Conservation (phyloP, 805 yeast species). For the Saturnispora kantuleensis region DNA sequence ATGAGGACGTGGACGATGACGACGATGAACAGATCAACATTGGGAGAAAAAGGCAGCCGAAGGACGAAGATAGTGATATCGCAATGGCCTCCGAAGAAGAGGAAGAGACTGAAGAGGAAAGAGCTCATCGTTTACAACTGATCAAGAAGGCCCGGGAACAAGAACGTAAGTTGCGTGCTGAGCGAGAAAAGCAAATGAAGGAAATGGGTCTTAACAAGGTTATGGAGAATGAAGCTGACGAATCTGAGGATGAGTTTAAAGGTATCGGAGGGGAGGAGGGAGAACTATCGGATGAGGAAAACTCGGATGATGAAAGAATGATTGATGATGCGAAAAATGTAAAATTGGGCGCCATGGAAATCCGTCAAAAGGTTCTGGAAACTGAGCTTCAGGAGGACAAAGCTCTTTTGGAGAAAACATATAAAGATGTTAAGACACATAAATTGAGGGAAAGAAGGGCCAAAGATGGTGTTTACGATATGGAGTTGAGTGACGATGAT, state of each 20-base stretch:
- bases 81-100: slow-evolving; percentile 6
- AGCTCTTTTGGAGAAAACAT: slow-evolving; percentile 52
- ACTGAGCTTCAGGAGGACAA: slow-evolving; percentile 56
- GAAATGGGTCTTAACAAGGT: slow-evolving; percentile 48
- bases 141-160: slow-evolving; percentile 19
- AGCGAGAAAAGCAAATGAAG: slow-evolving; percentile 42
- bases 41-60: slow-evolving; percentile 8
- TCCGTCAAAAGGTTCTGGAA: slow-evolving; percentile 47
- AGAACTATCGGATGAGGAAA: slow-evolving; percentile 45
- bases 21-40: slow-evolving; percentile 17
- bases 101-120: slow-evolving; percentile 31
- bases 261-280: slow-evolving; percentile 73
- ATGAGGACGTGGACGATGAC: slow-evolving; percentile 14
- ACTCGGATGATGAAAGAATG: slow-evolving; percentile 72
- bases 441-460: slow-evolving; percentile 51
- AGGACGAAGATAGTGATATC: slow-evolving; percentile 19
- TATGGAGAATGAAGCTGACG: slow-evolving; percentile 77
- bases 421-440: slow-evolving; percentile 65
- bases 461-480: slow-evolving; percentile 40
- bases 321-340: slow-evolving; percentile 58
- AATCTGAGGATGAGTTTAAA: slow-evolving; percentile 82
- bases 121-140: slow-evolving; percentile 19
- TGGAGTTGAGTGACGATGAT: slow-evolving; percentile 69
- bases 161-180: slow-evolving; percentile 18
- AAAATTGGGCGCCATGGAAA: slow-evolving; percentile 46